Base-by-base conservation (phyloP, 805 yeast genomes). In the Priceomyces medius region DNA sequence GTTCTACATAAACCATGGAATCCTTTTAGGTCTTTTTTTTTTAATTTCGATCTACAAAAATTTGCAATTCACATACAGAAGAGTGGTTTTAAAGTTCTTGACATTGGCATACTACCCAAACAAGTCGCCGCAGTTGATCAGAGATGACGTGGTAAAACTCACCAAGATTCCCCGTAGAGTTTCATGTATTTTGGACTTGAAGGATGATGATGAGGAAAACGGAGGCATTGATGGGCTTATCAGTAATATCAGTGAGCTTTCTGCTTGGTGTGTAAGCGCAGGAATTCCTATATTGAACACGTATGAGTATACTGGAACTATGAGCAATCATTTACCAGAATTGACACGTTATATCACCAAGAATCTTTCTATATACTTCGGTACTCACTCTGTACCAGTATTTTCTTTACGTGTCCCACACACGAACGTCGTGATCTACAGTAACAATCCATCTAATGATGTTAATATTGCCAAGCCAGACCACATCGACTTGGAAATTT, bases 251-350 rank as follows among this genome's bases (percentile, higher is more conserved):
- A 77, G 90, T 35, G 96, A 90, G 54, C 48, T 90, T 27, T 75
- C 80, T 1, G 81, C 93, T 4, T 93, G 99, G 99, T 76, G 88
- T 29, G 61, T 88, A n/a, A 84, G 95, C 24, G 80, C 91, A n/a
- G 97, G 97, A 2, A 79, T 89, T 37, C 79, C 81, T 31, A 66
- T 71, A 44, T 68, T 91, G 45, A 73, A 85, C 3, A 70, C 93
- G 32, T 91, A 88, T 66, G 98, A 93, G 63, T 76, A 76, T 55
- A 80, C 79, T 42, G 97, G 97, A 2, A 63, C 75, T 2, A 67
- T 88, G 38, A 80, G 80, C 49, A 67, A 68, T 37, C 59, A 56
- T 37, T 51, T 57, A 35, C 77, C 79, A 20, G 80, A 79, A 29
- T 68, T 86, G 43, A 74, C 81, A 45, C 69, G 75, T 20, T 75